These are phyloP conservation scores for Colletotrichum magnum DNA, from an alignment of 2,329 filamentous ascomycete species.

Conservation along the genomic window DNA sequence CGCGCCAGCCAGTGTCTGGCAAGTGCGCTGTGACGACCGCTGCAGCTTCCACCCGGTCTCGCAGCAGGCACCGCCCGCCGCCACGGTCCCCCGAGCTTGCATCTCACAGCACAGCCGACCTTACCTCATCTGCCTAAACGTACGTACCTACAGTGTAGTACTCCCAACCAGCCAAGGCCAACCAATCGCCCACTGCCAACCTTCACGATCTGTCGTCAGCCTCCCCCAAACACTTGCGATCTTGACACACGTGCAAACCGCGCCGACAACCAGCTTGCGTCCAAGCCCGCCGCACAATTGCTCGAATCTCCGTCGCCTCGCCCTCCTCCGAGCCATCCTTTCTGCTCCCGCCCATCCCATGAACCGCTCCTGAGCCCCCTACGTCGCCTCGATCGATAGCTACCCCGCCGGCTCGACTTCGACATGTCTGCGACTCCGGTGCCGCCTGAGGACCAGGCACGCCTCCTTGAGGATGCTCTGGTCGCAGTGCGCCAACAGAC, in stretches of 20 bases:
- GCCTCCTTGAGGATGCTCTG: constrained; percentile 96
- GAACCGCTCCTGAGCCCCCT: constrained; percentile 29
- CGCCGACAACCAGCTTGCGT: constrained; percentile 18
- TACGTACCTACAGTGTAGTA: neutral
- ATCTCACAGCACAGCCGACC: constrained; percentile 21
- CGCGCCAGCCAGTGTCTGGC: constrained; percentile 23
- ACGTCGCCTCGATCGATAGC: constrained; percentile 40
- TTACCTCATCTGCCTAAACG: constrained; percentile 28
- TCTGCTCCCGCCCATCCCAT: constrained; percentile 33
- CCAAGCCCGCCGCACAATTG: neutral
- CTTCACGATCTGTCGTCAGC: constrained; percentile 30
- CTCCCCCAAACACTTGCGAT: constrained; percentile 6
- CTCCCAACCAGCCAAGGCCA: constrained; percentile 5
- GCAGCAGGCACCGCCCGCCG: too few relatives aligned
- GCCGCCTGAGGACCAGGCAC: constrained; percentile 84
- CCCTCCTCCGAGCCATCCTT: constrained; percentile 8
- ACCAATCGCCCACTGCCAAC: constrained; percentile 5
- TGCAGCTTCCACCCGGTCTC: too few relatives aligned
- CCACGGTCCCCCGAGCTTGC: constrained; percentile 24
- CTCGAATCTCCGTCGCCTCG: neutral
- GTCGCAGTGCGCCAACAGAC: constrained; percentile 98
- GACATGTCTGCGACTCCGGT: constrained; percentile 67
- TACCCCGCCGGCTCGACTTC: constrained; percentile 40
- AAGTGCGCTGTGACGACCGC: neutral
- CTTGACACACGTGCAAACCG: constrained; percentile 1